phyloP scores from a whole-genome alignment of 345 rosid genomes.

The Schrenkiella parvula region DNA sequence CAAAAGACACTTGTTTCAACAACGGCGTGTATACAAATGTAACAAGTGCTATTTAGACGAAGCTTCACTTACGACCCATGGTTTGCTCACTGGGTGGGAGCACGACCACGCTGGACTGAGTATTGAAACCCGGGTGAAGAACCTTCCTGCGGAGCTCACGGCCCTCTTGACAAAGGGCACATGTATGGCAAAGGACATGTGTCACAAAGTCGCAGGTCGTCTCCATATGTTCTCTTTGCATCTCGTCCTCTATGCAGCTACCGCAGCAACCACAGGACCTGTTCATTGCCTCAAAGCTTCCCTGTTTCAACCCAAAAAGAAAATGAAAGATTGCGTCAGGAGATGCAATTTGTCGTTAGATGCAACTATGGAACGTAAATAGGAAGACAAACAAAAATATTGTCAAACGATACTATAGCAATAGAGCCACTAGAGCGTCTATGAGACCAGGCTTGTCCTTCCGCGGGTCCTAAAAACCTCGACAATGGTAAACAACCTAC shows the following conservation, averaged over 20 bases:
- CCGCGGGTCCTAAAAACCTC: not conserved
- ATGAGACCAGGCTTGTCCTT: not conserved
- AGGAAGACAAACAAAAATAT: not conserved
- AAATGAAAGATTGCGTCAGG: not conserved
- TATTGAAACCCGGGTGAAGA: slow-evolving; percentile 80
- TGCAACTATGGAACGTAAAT: not conserved
- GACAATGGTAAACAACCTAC: not conserved
- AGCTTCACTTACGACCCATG: slow-evolving; percentile 58
- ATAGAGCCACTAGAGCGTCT: not conserved
- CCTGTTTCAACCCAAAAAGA: slow-evolving; percentile 43
- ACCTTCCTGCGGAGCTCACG: slow-evolving; percentile 88
- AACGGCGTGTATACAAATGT: not conserved
- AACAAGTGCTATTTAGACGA: slow-evolving; percentile 26
- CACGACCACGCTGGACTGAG: slow-evolving; percentile 65
- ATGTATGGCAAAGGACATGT: slow-evolving; percentile 72
- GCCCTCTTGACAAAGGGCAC: slow-evolving; percentile 98
- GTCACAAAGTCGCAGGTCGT: slow-evolving; percentile 68
- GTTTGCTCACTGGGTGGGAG: slow-evolving; percentile 70
- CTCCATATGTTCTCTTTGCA: slow-evolving; percentile 73
- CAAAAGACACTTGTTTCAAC: slow-evolving; percentile 8
- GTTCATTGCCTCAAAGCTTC: slow-evolving; percentile 71
- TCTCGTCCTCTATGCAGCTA: slow-evolving; percentile 60
- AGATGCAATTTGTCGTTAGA: not conserved
- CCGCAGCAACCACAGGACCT: slow-evolving; percentile 88
- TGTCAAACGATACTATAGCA: not conserved